phyloP scores from a whole-genome alignment of 164 flowering plant species.

The Vitis vinifera region ASM3070453v1 NC_081810.1:411501-412000 shows the following conservation, averaged over 20 bases:
- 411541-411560: background rate
- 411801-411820: background rate
- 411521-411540: background rate
- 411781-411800: background rate
- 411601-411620: background rate
- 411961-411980: too few species aligned
- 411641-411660: background rate
- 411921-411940: background rate
- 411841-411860: background rate
- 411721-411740: background rate
- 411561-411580: background rate
- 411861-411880: background rate
- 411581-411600: background rate
- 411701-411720: background rate
- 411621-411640: background rate
- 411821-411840: background rate
- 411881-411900: background rate
- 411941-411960: background rate
- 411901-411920: background rate
- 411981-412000: too few species aligned
- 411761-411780: background rate
- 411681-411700: background rate
- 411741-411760: background rate
- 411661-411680: background rate
- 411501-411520: background rate